Conservation (phyloP, 192 early-diverging fungal genomes). For the Phycomyces nitens region DNA sequence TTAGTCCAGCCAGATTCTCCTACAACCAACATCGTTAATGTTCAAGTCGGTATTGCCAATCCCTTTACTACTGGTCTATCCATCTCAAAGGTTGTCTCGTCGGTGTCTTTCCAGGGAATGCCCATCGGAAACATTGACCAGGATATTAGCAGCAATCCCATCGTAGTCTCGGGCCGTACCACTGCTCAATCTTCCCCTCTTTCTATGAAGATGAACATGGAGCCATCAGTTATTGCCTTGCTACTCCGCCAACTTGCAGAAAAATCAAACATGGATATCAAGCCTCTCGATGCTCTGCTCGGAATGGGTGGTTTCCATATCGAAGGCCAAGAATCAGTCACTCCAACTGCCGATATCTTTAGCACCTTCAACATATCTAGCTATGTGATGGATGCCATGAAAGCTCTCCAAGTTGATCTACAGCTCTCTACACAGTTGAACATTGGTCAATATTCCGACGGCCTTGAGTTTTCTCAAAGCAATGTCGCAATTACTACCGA, state of each 20-base stretch:
- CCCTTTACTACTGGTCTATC: conserved; percentile 50
- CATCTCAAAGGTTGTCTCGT: conserved; percentile 46
- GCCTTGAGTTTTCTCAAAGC: conserved; percentile 39
- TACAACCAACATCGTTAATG: conserved; percentile 40
- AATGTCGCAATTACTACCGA: conserved; percentile 45
- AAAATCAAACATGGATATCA: conserved; percentile 39
- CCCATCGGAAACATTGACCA: conserved; percentile 44
- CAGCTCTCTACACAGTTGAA: conserved; percentile 36
- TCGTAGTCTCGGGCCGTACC: conserved; percentile 39
- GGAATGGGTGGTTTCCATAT: conserved; percentile 39
- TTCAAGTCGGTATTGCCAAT: conserved; percentile 47
- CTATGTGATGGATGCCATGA: conserved; percentile 47
- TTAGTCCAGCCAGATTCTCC: conserved; percentile 41
- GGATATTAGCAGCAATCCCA: conserved; percentile 39
- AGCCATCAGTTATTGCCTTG: conserved; percentile 43
- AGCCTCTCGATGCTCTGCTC: conserved; percentile 44
- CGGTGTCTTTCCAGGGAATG: conserved; percentile 40
- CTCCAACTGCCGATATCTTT: conserved; percentile 30
- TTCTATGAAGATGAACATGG: conserved; percentile 48
- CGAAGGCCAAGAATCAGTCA: conserved; percentile 28
- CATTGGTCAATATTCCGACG: conserved; percentile 52
- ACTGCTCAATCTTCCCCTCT: conserved; percentile 33
- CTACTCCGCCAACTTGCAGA: conserved; percentile 45
- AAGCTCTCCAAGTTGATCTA: conserved; percentile 48
- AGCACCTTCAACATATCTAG: conserved; percentile 43